A percentile compares a stretch with the other conserved stretches of the same genome.
Conservation (phyloP, 2,329 filamentous ascomycete species). For the Capronia epimyces region DNA sequence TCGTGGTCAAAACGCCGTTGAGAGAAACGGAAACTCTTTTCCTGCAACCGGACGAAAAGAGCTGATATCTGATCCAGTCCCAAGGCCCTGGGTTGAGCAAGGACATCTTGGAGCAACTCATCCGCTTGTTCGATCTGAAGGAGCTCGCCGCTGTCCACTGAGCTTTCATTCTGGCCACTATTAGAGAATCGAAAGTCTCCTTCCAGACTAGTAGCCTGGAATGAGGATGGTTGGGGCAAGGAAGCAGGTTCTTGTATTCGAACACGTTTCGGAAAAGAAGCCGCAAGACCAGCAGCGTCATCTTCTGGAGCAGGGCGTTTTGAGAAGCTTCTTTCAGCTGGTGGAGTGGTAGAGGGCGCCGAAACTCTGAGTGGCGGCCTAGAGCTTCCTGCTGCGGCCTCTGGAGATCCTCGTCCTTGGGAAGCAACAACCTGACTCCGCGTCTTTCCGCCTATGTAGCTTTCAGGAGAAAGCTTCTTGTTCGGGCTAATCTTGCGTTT, state of each 20-base stretch:
- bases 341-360: not conserved
- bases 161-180: not conserved
- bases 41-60: constrained; percentile 19
- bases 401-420: too few relatives aligned
- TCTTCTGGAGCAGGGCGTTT: not conserved
- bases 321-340: not conserved
- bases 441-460: too few relatives aligned
- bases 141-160: not conserved
- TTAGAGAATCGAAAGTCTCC: too few relatives aligned
- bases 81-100: constrained; percentile 2
- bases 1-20: constrained; percentile 18
- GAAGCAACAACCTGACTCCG: too few relatives aligned
- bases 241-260: not conserved
- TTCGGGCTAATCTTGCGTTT: not conserved
- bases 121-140: constrained; percentile 1
- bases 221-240: not conserved
- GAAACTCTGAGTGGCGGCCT: too few relatives aligned
- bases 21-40: constrained; percentile 13
- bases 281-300: not conserved
- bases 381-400: too few relatives aligned
- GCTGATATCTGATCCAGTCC: constrained; percentile 17
- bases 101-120: not conserved
- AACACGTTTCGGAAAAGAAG: not conserved
- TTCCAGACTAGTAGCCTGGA: not conserved
- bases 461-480: too few relatives aligned